phyloP scores from a whole-genome alignment of 495 filamentous ascomycete species.

The Penicillium salamii region DNA sequence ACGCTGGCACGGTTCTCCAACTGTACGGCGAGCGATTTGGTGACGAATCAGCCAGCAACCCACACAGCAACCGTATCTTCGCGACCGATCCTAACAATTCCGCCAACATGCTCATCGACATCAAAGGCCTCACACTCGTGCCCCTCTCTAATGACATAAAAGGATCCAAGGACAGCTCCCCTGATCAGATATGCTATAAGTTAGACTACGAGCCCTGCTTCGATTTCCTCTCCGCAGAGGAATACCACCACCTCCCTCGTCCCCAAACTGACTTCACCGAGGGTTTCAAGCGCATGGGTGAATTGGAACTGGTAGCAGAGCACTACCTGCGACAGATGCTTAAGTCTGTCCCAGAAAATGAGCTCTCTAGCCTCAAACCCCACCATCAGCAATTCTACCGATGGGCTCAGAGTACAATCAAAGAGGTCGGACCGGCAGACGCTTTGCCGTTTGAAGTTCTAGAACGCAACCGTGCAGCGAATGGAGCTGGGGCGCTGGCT shows the following conservation, averaged over 20 bases:
- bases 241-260: slow-evolving; percentile 19
- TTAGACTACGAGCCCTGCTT: slow-evolving; percentile 50
- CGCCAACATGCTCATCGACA: slow-evolving; percentile 14
- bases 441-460: slow-evolving; percentile 4
- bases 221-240: slow-evolving; percentile 26
- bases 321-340: slow-evolving; percentile 36
- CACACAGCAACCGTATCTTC: slow-evolving; percentile 16
- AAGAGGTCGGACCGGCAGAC: not conserved
- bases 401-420: slow-evolving; percentile 24
- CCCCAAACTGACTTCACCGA: slow-evolving; percentile 4
- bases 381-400: slow-evolving; percentile 27
- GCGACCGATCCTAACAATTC: slow-evolving; percentile 20
- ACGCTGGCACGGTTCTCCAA: slow-evolving; percentile 17
- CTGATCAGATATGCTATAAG: slow-evolving; percentile 37
- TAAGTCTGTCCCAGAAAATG: slow-evolving; percentile 23
- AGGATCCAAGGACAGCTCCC: slow-evolving; percentile 12
- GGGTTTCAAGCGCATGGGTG: slow-evolving; percentile 24
- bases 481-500: slow-evolving; percentile 14
- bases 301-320: slow-evolving; percentile 35
- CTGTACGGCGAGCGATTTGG: slow-evolving; percentile 20
- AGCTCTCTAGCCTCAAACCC: slow-evolving; percentile 21
- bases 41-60: slow-evolving; percentile 35
- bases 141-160: slow-evolving; percentile 19
- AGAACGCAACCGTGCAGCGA: slow-evolving; percentile 13
- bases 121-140: slow-evolving; percentile 17